Conservation (phyloP, 2,329 filamentous ascomycete genomes). For the Acephala macrosclerotiorum region DNA sequence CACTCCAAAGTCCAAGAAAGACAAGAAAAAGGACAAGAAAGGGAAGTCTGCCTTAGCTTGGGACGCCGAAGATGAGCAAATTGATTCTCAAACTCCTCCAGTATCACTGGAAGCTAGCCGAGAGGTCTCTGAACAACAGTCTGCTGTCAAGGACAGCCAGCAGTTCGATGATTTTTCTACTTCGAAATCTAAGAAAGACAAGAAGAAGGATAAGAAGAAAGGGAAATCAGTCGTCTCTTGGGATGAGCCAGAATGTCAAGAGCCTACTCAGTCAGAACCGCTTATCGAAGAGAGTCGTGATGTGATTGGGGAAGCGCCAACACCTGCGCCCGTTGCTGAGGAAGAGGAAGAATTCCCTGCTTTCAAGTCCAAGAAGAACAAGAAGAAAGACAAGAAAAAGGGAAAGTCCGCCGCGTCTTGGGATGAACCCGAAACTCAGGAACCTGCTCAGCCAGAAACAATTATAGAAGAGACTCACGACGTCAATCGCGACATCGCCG, state of each 20-base stretch:
- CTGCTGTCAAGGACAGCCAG: slow-evolving; percentile 8
- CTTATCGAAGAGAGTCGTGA: background rate
- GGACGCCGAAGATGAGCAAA: slow-evolving; percentile 33
- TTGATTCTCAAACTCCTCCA: slow-evolving; percentile 5
- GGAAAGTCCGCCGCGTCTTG: slow-evolving; percentile 7
- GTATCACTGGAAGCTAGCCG: slow-evolving; percentile 13
- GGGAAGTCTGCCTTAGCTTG: slow-evolving; percentile 21
- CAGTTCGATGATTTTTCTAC: slow-evolving; percentile 18
- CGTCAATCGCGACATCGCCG: background rate
- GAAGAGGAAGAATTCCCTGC: background rate
- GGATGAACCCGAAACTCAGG: background rate
- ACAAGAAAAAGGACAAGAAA: slow-evolving; percentile 36
- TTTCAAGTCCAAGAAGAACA: slow-evolving; percentile 49
- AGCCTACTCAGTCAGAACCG: background rate
- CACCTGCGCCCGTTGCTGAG: background rate
- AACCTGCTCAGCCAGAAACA: background rate
- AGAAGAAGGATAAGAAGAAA: slow-evolving; percentile 35
- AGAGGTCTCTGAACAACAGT: slow-evolving; percentile 7
- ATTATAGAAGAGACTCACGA: background rate
- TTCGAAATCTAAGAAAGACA: slow-evolving; percentile 42
- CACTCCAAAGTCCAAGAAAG: slow-evolving; percentile 27
- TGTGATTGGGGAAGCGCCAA: background rate
- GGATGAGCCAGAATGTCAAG: background rate
- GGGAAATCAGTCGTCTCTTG: slow-evolving; percentile 7
- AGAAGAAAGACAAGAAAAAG: slow-evolving; percentile 44